Evolutionary conservation across 2,329 filamentous ascomycete genomes (phyloP).

Genomic region (Niveomyces coronatus): DNA sequence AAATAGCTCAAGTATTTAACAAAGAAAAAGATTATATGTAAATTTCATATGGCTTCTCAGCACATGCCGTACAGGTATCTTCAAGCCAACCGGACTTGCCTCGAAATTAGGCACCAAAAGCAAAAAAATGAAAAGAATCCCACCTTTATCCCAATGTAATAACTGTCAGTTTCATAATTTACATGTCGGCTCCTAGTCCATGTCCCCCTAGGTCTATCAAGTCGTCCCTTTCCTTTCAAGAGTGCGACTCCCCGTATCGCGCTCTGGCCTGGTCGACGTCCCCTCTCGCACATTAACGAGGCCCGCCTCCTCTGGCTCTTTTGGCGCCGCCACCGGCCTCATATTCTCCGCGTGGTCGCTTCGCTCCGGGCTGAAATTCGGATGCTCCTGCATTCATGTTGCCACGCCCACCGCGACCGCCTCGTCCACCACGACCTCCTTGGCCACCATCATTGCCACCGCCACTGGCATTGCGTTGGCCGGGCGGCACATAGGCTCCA

Average conservation of each 20-base stretch:
- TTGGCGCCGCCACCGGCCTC: constrained; percentile 32
- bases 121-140: too few species aligned
- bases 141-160: too few species aligned
- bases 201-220: too few species aligned
- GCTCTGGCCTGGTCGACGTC: too few species aligned
- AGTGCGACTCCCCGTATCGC: too few species aligned
- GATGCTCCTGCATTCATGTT: constrained; percentile 40
- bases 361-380: constrained; percentile 48
- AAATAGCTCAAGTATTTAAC: not conserved
- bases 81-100: constrained; percentile 1
- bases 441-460: constrained; percentile 25
- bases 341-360: constrained; percentile 45
- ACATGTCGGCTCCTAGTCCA: too few species aligned
- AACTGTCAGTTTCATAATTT: constrained; percentile 8
- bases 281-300: too few species aligned
- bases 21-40: constrained; percentile 4
- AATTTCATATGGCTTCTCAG: not conserved
- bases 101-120: too few species aligned
- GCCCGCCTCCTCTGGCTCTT: constrained; percentile 26
- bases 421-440: constrained; percentile 28
- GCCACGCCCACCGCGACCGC: constrained; percentile 31
- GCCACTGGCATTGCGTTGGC: constrained; percentile 26
- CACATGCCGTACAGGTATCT: constrained; percentile 1
- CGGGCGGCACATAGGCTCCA: constrained; percentile 27
- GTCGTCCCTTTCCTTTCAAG: constrained; percentile 1